Conservation (phyloP, 2,329 filamentous ascomycete species). For the Metarhizium humberi region DNA sequence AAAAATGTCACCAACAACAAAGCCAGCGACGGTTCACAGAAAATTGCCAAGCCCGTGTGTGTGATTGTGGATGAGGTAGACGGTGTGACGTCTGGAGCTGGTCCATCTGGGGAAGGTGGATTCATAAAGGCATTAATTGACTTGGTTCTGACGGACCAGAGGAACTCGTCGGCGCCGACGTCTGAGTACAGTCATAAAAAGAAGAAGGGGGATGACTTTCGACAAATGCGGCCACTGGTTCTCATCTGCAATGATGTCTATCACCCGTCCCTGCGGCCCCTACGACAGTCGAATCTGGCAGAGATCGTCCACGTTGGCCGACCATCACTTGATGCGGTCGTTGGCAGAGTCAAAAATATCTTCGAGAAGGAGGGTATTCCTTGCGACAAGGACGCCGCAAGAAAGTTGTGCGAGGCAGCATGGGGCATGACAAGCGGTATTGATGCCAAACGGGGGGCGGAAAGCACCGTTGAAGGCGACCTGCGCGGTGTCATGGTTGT, state of each 20-base stretch:
- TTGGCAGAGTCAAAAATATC: constrained; percentile 68
- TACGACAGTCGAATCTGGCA: constrained; percentile 76
- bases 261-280: constrained; percentile 73
- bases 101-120: constrained; percentile 74
- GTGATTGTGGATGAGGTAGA: constrained; percentile 96
- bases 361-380: constrained; percentile 85
- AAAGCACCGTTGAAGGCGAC: constrained; percentile 61
- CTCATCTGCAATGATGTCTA: constrained; percentile 98
- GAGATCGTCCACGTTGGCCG: constrained; percentile 90
- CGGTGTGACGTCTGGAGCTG: constrained; percentile 76
- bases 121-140: constrained; percentile 95
- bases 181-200: constrained; percentile 32
- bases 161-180: constrained; percentile 42
- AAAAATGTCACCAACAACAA: constrained; percentile 58
- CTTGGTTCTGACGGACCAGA: constrained; percentile 76
- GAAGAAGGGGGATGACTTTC: constrained; percentile 78
- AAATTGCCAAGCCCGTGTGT: constrained; percentile 77
- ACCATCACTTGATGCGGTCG: constrained; percentile 77
- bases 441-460: constrained; percentile 58
- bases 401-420: constrained; percentile 72
- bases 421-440: constrained; percentile 72
- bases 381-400: constrained; percentile 80
- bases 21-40: constrained; percentile 47
- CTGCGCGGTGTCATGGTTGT: constrained; percentile 79
- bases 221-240: constrained; percentile 78